Conservation (phyloP, 1,139 yeast genomes). For the Magnusiomyces sp. region DNA sequence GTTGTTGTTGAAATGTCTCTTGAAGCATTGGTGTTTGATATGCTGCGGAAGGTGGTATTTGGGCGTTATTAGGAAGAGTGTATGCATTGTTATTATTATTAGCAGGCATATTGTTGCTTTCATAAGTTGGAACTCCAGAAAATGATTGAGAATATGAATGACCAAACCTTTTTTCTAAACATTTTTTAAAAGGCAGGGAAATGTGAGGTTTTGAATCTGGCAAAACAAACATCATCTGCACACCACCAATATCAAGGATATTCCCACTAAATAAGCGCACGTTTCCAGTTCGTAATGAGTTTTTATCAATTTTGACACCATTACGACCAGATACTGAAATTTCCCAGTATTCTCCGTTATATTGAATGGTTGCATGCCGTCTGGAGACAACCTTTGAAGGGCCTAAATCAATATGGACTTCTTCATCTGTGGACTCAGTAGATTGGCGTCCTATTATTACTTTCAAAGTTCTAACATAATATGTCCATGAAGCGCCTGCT, state of each 20-base stretch:
- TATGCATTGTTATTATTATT: not conserved
- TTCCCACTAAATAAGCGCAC: conserved; percentile 68
- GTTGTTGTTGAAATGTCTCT: not conserved
- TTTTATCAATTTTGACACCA: conserved; percentile 76
- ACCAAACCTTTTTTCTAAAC: not conserved
- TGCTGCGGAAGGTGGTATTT: not conserved
- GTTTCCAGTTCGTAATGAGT: conserved; percentile 42
- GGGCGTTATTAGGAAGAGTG: not conserved
- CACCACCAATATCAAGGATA: conserved; percentile 87
- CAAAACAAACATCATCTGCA: conserved; percentile 96
- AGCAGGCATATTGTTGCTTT: not conserved
- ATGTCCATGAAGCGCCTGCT: conserved; percentile 93
- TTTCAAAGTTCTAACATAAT: conserved; percentile 72
- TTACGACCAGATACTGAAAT: conserved; percentile 75
- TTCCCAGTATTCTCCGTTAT: conserved; percentile 81
- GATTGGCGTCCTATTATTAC: conserved; percentile 72
- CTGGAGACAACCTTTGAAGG: conserved; percentile 95
- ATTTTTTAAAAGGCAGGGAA: conserved; percentile 17
- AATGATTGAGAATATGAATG: not conserved
- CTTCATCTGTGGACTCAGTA: conserved; percentile 40
- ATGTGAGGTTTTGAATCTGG: conserved; percentile 76
- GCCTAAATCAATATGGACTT: conserved; percentile 81
- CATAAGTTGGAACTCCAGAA: not conserved
- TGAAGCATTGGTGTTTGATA: no score
- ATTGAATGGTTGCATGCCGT: conserved; percentile 76